Percentiles rank a stretch among this genome's conserved stretches.
phyloP scores from a whole-genome alignment of 2,329 filamentous ascomycete species.

The Amesomyces nigricolor region DNA sequence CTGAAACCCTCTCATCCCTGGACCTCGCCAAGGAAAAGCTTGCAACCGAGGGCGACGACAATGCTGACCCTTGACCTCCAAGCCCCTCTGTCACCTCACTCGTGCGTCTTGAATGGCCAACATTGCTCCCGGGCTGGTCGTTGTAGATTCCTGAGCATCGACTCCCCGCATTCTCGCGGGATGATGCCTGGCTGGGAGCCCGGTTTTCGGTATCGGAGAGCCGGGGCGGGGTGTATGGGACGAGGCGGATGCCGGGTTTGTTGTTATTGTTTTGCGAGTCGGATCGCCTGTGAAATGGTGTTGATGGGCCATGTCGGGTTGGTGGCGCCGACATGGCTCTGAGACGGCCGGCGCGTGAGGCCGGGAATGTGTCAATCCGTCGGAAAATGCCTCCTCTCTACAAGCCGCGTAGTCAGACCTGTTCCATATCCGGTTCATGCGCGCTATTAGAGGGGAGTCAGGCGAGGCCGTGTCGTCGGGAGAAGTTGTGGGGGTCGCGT shows the following conservation, averaged over 20 bases:
- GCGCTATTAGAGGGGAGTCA: constrained; percentile 12
- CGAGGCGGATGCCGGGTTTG: constrained; percentile 41
- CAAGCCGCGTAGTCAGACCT: constrained; percentile 27
- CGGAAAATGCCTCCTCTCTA: constrained; percentile 21
- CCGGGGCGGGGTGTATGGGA: constrained; percentile 44
- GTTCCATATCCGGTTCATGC: constrained; percentile 31
- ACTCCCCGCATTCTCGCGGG: constrained; percentile 22
- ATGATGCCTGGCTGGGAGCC: constrained; percentile 26
- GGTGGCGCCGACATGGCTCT: constrained; percentile 30
- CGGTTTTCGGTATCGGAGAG: constrained; percentile 28
- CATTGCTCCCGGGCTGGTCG: constrained; percentile 18
- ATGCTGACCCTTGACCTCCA: constrained; percentile 30
- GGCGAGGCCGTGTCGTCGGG: constrained; percentile 4
- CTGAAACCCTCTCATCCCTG: constrained; percentile 41
- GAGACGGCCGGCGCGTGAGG: constrained; percentile 24
- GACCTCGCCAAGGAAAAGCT: constrained; percentile 35
- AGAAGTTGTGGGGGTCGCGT: not conserved
- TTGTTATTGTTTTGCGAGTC: constrained; percentile 38
- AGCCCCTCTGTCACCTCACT: constrained; percentile 27
- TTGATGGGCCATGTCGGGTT: constrained; percentile 29
- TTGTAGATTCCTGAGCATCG: constrained; percentile 21
- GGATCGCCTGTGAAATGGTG: constrained; percentile 37
- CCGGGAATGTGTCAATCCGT: constrained; percentile 23
- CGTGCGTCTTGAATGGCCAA: constrained; percentile 13
- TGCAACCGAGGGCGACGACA: constrained; percentile 32